Evolutionary conservation across 176 grass and related monocot genomes (phyloP), one percentile per base, ranked within the genome.

Genomic region (Metroxylon sagu): DNA sequence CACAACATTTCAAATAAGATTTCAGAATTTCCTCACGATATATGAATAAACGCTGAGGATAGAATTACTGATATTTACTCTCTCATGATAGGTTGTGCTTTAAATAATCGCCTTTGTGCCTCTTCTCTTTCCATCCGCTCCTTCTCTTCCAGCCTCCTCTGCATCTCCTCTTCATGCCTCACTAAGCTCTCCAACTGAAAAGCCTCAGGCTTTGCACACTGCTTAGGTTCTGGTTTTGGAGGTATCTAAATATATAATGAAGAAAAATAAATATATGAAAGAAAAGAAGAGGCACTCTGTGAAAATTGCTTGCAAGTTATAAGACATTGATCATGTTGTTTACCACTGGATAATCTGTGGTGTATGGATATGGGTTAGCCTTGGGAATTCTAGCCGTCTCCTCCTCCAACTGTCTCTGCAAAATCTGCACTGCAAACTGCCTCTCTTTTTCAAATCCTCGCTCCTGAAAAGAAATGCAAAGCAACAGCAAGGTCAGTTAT

Each of bases 341-440:
- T 86, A 98, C 94, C 74, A 86, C 88, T 59, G 94, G 94, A 56
- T 85, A 98, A 56, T 98, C 88, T 17, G 88, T 98, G 12, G 94
- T 85, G 52, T 98, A 98, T 17, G 94, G 94, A 5, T 98, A 98
- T 49, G 94, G 84, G 18, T 63, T 89, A 71, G 94, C 94, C 57
- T 83, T 98, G 49, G n/a, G 85, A 76, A 83, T 39, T 71, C 79
- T 80, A 28, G 84, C 76, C 49, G 71, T 93, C 65, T 88, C 84
- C 50, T 98, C 88, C 28, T 93, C 79, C 66, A 83, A 68, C 60
- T 98, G 64, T 72, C 79, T 92, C 25, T 80, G 84, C 12, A 73
- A 51, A 14, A 98, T 67, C 48, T 89, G 79, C 35, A 67, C 68
- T 51, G 73, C 50, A 58, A 93, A 76, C 30, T 89, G 65, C 64